Evolutionary conservation across 768 basidiomycete genomes (phyloP), one percentile per base, ranked within the genome.

Genomic region (Myochromella boudieri): DNA sequence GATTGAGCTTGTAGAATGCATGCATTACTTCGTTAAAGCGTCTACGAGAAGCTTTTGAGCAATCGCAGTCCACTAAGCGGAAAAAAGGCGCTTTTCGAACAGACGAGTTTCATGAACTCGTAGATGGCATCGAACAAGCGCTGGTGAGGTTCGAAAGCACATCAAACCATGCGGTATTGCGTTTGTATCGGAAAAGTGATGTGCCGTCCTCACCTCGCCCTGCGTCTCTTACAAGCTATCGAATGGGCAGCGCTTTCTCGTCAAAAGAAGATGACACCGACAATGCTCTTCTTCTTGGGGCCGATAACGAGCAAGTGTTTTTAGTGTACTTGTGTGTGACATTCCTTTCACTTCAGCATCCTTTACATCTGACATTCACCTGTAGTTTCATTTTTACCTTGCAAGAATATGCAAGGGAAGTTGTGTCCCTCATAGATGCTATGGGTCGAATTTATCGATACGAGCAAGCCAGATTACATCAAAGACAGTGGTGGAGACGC

Each of bases 321-420:
- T 65, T 95, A 20, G 86, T 94, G 0, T 95, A 95, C 60, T 95
- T 94, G 94, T 95, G 51, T 62, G 91, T 74, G 3, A 39, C 15
- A 42, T 28, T 39, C 14, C n/a, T 29, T n/a, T 6, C 12, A 40
- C 15, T 9, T 26, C 3, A 10, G 5, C 39, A 44, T 17, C 6
- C 21, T 36, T 9, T 28, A 20, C 46, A 11, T 47, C 43, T 49
- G 29, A 57, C 21, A 6, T 31, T 31, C 4, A 15, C 22, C 25
- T 12, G 22, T 52, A 97, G 94, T 71, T 97, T 95, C 67, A 87
- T 97, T 53, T 99, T 97, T 67, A 95, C 93, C 0, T 64, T 97
- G 34, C 93, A 99, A 66, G 97, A 98, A 61, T 97, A 97, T 61
- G 80, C 91, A 6, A 74, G 78, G 48, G 95, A 98, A 64, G 66